A percentile compares a stretch with the other conserved stretches of the same genome.
Evolutionary conservation across 2,329 filamentous ascomycete genomes (phyloP).

Genomic region (Epicoccum nigrum): DNA sequence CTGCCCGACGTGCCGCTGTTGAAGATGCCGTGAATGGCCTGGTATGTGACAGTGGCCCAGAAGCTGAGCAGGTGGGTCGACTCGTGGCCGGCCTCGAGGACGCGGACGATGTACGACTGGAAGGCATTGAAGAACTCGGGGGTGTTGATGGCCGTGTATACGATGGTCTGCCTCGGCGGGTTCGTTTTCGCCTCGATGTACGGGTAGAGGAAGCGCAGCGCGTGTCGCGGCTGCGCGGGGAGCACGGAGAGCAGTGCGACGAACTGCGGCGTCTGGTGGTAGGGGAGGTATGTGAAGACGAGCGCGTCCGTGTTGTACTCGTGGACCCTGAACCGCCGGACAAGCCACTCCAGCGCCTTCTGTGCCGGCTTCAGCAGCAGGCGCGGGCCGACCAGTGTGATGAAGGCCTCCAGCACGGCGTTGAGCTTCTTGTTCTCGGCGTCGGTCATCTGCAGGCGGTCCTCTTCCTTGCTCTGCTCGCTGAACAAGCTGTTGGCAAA

Average conservation of each 20-base stretch:
- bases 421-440: conserved; percentile 84
- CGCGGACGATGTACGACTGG: conserved; percentile 78
- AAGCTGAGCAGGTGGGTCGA: conserved; percentile 82
- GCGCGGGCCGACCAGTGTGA: conserved; percentile 77
- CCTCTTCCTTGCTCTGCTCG: conserved; percentile 88
- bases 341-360: conserved; percentile 92
- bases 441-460: conserved; percentile 81
- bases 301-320: conserved; percentile 83
- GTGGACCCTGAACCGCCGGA: conserved; percentile 90
- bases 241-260: conserved; percentile 85
- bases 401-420: conserved; percentile 77
- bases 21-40: conserved; percentile 82
- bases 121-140: conserved; percentile 75
- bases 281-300: conserved; percentile 87
- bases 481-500: conserved; percentile 86
- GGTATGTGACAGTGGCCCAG: conserved; percentile 87
- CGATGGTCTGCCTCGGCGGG: conserved; percentile 79
- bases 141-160: conserved; percentile 82
- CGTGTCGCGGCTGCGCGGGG: conserved; percentile 72
- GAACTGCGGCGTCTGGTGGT: conserved; percentile 86
- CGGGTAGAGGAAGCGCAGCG: conserved; percentile 83
- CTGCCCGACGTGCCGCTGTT: conserved; percentile 79
- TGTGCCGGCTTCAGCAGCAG: conserved; percentile 85
- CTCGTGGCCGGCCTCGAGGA: conserved; percentile 73
- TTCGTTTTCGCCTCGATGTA: conserved; percentile 79